Evolutionary conservation across 2,329 filamentous ascomycete species (phyloP).

Genomic region (Aspergillus bombycis): DNA sequence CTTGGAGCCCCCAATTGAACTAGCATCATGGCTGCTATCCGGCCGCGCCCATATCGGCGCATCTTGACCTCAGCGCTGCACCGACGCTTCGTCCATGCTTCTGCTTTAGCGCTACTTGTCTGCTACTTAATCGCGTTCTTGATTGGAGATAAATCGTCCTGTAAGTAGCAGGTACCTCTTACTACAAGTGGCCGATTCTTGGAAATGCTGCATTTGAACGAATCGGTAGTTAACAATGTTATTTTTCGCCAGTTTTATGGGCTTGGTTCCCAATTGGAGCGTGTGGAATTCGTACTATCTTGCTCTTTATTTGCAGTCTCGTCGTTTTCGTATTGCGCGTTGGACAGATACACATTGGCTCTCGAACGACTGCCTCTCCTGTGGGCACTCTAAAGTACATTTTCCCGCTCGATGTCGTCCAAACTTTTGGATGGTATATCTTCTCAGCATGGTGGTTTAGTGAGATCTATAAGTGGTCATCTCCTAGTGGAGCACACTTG

Average conservation of each 20-base stretch:
- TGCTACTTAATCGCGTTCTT: constrained; percentile 74
- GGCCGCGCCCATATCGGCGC: constrained; percentile 70
- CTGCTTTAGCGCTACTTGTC: constrained; percentile 67
- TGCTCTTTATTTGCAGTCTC: constrained; percentile 77
- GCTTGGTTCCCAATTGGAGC: constrained; percentile 80
- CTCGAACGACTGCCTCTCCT: constrained; percentile 70
- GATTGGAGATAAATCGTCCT: constrained; percentile 69
- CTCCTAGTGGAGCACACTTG: constrained; percentile 63
- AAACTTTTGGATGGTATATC: constrained; percentile 75
- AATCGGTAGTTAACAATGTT: constrained; percentile 12
- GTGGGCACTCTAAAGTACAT: constrained; percentile 65
- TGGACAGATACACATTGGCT: constrained; percentile 75
- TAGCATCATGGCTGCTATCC: constrained; percentile 41
- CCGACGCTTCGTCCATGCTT: constrained; percentile 79
- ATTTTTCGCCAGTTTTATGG: constrained; percentile 68
- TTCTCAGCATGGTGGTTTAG: constrained; percentile 79
- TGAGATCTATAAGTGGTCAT: constrained; percentile 78
- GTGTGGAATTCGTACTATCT: constrained; percentile 71
- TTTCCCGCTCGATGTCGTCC: constrained; percentile 62
- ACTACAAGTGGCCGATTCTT: constrained; percentile 1
- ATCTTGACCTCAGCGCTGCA: constrained; percentile 89
- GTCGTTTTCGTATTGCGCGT: constrained; percentile 83
- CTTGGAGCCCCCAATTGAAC: constrained; percentile 24
- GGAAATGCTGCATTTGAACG: neutral
- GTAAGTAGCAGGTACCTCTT: constrained; percentile 53